Conservation (phyloP, 2,329 filamentous ascomycete genomes). For the Bimuria novae-zelandiae region DNA sequence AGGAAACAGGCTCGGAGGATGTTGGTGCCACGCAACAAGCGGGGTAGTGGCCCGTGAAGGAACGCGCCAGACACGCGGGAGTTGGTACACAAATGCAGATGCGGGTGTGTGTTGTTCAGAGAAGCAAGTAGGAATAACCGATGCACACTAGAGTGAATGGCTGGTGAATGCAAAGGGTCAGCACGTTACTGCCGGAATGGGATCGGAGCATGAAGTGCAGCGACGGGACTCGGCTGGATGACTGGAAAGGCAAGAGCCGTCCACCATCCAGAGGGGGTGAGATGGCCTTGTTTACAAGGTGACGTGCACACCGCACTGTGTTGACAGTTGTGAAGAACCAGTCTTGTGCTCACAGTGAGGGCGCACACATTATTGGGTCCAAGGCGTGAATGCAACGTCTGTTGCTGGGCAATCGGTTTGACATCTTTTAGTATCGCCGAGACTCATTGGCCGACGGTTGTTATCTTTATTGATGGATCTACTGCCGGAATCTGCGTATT, state of each 20-base stretch:
- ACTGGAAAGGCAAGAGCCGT: constrained; percentile 11
- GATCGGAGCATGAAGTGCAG: constrained; percentile 5
- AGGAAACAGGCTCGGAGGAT: not conserved
- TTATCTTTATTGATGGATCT: constrained; percentile 18
- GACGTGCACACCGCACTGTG: constrained; percentile 13
- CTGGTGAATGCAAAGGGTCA: constrained; percentile 13
- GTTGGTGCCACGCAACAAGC: constrained; percentile 5
- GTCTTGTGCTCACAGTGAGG: not conserved
- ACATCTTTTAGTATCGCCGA: constrained; percentile 10
- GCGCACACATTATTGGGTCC: not conserved
- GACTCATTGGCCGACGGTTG: constrained; percentile 16
- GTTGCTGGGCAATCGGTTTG: constrained; percentile 15
- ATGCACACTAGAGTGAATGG: constrained; percentile 22
- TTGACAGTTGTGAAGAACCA: not conserved
- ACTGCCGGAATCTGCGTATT: constrained; percentile 22
- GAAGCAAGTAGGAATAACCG: constrained; percentile 3
- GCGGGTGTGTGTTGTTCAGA: not conserved
- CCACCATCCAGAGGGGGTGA: constrained; percentile 11
- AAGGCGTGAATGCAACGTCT: constrained; percentile 9
- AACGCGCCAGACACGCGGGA: not conserved
- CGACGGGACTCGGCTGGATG: constrained; percentile 6
- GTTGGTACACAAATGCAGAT: not conserved
- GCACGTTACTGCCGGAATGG: constrained; percentile 19
- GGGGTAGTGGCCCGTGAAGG: not conserved
- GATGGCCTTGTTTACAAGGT: constrained; percentile 19